Conservation (phyloP, 2,329 filamentous ascomycete species). For the Parascedosporium putredinis region DNA sequence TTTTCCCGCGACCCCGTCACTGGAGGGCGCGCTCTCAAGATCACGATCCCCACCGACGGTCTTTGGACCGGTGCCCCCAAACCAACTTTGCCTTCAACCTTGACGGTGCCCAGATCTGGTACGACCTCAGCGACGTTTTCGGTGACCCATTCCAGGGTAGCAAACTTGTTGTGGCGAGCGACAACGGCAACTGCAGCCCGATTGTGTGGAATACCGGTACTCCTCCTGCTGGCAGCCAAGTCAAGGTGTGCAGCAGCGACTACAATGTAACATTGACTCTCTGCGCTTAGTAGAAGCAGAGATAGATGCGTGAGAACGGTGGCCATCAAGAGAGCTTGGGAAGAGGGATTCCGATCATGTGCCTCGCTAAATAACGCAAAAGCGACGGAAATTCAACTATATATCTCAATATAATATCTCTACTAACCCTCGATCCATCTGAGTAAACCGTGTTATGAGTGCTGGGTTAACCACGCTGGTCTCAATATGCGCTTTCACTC, state of each 20-base stretch:
- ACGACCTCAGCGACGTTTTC: slow-evolving; percentile 29
- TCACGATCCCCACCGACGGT: slow-evolving; percentile 23
- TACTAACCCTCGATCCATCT: no score
- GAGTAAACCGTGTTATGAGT: no score
- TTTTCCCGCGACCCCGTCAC: slow-evolving; percentile 25
- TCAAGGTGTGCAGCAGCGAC: slow-evolving; percentile 22
- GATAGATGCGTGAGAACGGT: no score
- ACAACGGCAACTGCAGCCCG: slow-evolving; percentile 19
- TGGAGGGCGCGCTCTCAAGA: slow-evolving; percentile 28
- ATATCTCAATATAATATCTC: no score
- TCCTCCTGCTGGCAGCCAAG: slow-evolving; percentile 26
- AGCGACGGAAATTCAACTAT: no score
- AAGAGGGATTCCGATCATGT: no score
- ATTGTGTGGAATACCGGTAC: slow-evolving; percentile 26
- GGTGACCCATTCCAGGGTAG: slow-evolving; percentile 25
- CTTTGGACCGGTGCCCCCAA: slow-evolving; percentile 29
- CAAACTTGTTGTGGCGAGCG: slow-evolving; percentile 22
- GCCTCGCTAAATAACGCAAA: no score
- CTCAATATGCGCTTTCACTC: no score
- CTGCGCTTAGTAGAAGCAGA: no score
- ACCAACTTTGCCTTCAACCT: slow-evolving; percentile 29
- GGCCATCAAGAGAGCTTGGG: no score
- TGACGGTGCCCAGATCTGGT: slow-evolving; percentile 23
- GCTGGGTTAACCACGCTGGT: no score
- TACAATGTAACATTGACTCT: slow-evolving; percentile 25